These are phyloP conservation scores for Fusarium sp. DNA, from an alignment of 2,329 filamentous ascomycete genomes.

Conservation along the genomic window DNA sequence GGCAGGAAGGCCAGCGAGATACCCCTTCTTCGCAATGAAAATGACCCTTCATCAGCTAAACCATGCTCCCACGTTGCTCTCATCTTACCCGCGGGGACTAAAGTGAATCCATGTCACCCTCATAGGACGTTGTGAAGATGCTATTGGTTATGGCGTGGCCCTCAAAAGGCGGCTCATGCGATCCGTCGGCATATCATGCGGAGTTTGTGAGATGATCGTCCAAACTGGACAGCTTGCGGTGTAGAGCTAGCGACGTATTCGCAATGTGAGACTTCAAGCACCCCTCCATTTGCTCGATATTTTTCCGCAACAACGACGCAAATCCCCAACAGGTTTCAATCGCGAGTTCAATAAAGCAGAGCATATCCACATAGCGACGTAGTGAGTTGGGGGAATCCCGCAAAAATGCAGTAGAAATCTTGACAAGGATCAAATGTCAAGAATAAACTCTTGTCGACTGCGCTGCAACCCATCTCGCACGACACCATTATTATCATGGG, in stretches of 20 bases:
- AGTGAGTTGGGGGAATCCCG: not conserved
- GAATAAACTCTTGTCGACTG: not conserved
- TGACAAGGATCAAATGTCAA: not conserved
- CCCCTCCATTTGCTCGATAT: slow-evolving; percentile 8
- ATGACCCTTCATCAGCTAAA: not conserved
- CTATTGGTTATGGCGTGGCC: slow-evolving; percentile 8
- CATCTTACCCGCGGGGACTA: not conserved
- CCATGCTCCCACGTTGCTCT: slow-evolving; percentile 4
- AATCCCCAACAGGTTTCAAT: slow-evolving; percentile 29
- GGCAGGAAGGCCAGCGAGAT: slow-evolving; percentile 23
- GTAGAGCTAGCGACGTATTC: not conserved
- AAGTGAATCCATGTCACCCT: slow-evolving; percentile 8
- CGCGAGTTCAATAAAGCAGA: slow-evolving; percentile 8
- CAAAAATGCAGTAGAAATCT: not conserved
- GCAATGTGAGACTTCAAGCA: not conserved
- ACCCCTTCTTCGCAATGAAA: slow-evolving; percentile 24
- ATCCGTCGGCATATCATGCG: slow-evolving; percentile 15
- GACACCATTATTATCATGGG: slow-evolving; percentile 6
- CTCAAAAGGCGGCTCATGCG: slow-evolving; percentile 13
- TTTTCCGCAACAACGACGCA: slow-evolving; percentile 16
- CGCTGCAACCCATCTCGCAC: slow-evolving; percentile 6
- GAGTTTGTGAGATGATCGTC: slow-evolving; percentile 15
- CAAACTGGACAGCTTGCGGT: slow-evolving; percentile 1
- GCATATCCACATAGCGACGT: not conserved
- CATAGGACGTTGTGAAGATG: not conserved